A percentile compares a stretch with the other conserved stretches of the same genome.
These are phyloP conservation scores for Dioszegia hungarica DNA, from an alignment of 768 basidiomycete genomes.

Conservation along the genomic window DNA sequence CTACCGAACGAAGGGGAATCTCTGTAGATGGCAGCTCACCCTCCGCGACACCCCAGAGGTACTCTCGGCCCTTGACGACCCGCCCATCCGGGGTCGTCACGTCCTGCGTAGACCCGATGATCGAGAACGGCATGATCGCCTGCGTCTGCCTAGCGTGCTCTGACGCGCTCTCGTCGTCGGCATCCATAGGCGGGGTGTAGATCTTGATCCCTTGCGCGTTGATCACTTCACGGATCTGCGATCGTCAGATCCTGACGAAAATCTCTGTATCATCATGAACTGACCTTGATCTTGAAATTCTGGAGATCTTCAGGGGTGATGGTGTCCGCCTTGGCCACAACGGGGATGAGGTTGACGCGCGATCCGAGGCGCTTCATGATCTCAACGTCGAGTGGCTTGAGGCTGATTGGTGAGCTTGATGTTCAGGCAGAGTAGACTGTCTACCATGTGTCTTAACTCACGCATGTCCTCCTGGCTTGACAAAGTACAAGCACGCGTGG, in stretches of 20 bases:
- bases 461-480: slow-evolving; percentile 69
- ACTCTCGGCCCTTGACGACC: slow-evolving; percentile 92
- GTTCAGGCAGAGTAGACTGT: too few relatives aligned
- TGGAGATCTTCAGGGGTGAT: slow-evolving; percentile 88
- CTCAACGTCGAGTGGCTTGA: slow-evolving; percentile 97
- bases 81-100: slow-evolving; percentile 87
- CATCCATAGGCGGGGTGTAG: slow-evolving; percentile 87
- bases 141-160: slow-evolving; percentile 79
- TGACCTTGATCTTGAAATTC: slow-evolving; percentile 85
- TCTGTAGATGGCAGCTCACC: slow-evolving; percentile 53
- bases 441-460: neutral
- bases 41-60: slow-evolving; percentile 99
- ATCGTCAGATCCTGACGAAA: neutral
- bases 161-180: slow-evolving; percentile 75
- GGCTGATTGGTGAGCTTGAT: slow-evolving; percentile 51
- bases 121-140: slow-evolving; percentile 94
- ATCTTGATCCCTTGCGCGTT: slow-evolving; percentile 87
- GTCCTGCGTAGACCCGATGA: slow-evolving; percentile 94
- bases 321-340: slow-evolving; percentile 96
- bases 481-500: slow-evolving; percentile 95
- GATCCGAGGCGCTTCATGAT: slow-evolving; percentile 99
- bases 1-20: neutral
- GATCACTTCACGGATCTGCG: slow-evolving; percentile 80
- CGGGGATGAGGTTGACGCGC: slow-evolving; percentile 95
- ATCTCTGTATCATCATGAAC: slow-evolving; percentile 36